Evolutionary conservation across 805 yeast species (phyloP), one percentile per base, ranked within the genome.

Genomic region (Candida boidinii): DNA sequence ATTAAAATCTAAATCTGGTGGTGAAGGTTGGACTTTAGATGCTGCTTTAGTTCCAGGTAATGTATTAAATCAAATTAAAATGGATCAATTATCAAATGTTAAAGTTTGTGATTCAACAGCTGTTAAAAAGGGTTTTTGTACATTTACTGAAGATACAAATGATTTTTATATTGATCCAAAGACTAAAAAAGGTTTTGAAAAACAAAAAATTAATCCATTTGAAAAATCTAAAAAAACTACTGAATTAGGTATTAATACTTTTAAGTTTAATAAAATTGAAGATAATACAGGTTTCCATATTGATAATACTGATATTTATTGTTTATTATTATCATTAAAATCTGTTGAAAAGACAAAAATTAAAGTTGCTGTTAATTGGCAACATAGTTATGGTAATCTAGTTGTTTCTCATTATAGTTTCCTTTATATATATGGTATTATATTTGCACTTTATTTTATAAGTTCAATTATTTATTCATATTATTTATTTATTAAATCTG

Each of bases 41-140:
- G 37, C 47, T 1, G 29, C 49, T 8, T 34, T 52, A 12, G 41
- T 56, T 23, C 41, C 53, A 2, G 47, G 46, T 4, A 32, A 26
- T 1, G 58, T 53, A 31, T 30, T 53, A 21, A 33, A 40, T 24
- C 44, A 46, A n/a, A 37, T 51, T 9, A 37, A 37, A 26, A 38
- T 53, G 16, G 53, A 48, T 8, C 35, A 44, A 4, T 28, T 42
- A 4, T 49, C 58, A 7, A 28, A 31, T 22, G 38, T 42, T 26
- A 52, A 54, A 37, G 45, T 55, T 17, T 56, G 61, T 40, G 61
- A 56, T 33, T 60, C 54, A 35, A 33, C 36, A 24, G 47, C 60
- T 1, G 15, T 41, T 17, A 39, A 40, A 9, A 23, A 30, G 2
- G 42, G 45, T 4, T 30, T 42, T 23, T 55, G 60, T 36, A 34